These are phyloP conservation scores for Lippia alba DNA, from an alignment of 305 asterid genomes.

Conservation along the genomic window DNA sequence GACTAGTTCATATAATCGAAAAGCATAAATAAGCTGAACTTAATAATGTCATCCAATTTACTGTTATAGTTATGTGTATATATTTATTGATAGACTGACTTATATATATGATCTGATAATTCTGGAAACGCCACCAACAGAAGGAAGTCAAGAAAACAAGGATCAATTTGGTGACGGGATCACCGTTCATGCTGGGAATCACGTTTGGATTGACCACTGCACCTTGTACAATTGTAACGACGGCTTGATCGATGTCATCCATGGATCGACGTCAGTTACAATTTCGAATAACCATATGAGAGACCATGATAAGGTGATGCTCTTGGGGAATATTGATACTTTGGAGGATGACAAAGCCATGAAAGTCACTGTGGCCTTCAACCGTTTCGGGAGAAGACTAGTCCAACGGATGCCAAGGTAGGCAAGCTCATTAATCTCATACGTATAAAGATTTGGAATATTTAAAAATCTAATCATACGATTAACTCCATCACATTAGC, in stretches of 20 bases:
- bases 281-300: slow-evolving; percentile 76
- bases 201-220: slow-evolving; percentile 88
- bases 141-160: too few species aligned
- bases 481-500: too few species aligned
- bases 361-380: slow-evolving; percentile 90
- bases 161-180: slow-evolving; percentile 63
- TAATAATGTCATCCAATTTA: too few species aligned
- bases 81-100: too few species aligned
- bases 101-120: too few species aligned
- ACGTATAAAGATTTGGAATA: too few species aligned
- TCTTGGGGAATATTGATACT: slow-evolving; percentile 76
- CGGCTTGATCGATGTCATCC: slow-evolving; percentile 80
- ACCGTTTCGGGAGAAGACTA: slow-evolving; percentile 88
- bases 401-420: slow-evolving; percentile 95
- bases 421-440: background rate
- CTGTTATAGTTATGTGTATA: too few species aligned
- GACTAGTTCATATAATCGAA: slow-evolving; percentile 11
- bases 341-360: slow-evolving; percentile 58
- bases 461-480: too few species aligned
- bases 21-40: too few species aligned
- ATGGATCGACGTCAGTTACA: slow-evolving; percentile 81
- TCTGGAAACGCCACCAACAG: too few species aligned
- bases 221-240: slow-evolving; percentile 75
- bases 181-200: slow-evolving; percentile 76
- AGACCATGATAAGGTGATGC: slow-evolving; percentile 86